A percentile compares a stretch with the other conserved stretches of the same genome.
phyloP scores from a whole-genome alignment of 1,284 basidiomycete species.

The Mycena citricolor region DNA sequence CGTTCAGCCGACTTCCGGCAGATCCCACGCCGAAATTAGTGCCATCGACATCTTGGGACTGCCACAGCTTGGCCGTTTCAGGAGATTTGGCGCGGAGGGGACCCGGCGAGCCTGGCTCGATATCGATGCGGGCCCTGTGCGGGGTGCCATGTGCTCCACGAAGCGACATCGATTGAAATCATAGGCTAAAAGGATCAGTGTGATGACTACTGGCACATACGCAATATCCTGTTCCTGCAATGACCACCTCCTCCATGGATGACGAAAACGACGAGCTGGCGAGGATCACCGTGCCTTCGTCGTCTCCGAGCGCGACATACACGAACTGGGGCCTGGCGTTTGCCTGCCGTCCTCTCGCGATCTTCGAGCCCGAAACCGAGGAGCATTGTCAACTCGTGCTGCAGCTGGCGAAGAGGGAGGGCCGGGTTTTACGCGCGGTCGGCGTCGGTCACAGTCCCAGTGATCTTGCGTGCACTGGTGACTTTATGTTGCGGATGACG shows the following conservation, averaged over 20 bases:
- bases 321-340: slow-evolving; percentile 75
- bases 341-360: slow-evolving; percentile 61
- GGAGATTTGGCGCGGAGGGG: no score
- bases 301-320: slow-evolving; percentile 41
- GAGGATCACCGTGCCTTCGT: slow-evolving; percentile 50
- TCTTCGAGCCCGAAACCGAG: slow-evolving; percentile 80
- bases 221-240: no score
- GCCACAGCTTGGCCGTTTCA: no score
- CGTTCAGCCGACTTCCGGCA: no score
- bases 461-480: slow-evolving; percentile 87
- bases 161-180: no score
- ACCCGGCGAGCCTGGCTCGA: no score
- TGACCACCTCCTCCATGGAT: neutral
- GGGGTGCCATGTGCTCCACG: no score
- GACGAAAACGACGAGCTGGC: slow-evolving; percentile 42
- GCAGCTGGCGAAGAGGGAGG: slow-evolving; percentile 81
- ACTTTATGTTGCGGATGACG: slow-evolving; percentile 81
- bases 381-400: slow-evolving; percentile 78
- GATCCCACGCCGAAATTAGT: no score
- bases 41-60: no score
- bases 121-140: no score
- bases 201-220: no score
- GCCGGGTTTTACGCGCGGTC: slow-evolving; percentile 74
- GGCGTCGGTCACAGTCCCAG: slow-evolving; percentile 94
- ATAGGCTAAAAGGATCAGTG: no score